Evolutionary conservation across 2,329 filamentous ascomycete genomes (phyloP).

Genomic region (Coniosporium tulheliwenetii): DNA sequence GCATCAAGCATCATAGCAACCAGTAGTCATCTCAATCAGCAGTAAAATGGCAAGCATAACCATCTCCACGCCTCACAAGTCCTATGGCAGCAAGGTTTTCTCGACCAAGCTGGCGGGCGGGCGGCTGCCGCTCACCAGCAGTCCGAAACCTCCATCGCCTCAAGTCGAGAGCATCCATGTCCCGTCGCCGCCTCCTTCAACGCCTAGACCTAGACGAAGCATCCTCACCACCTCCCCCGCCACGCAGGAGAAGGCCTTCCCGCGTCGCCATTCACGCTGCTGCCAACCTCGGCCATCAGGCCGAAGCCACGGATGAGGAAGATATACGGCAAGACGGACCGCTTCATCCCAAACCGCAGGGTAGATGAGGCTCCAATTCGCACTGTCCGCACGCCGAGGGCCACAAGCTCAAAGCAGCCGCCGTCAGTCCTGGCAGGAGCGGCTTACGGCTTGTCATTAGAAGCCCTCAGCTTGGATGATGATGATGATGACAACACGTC

Average conservation of each 20-base stretch:
- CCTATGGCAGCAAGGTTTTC: slow-evolving; percentile 74
- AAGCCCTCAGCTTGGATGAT: slow-evolving; percentile 63
- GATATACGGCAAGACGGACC: slow-evolving; percentile 59
- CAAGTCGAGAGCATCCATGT: slow-evolving; percentile 23
- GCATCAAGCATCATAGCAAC: too few species aligned
- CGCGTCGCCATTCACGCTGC: slow-evolving; percentile 61
- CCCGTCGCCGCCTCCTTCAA: slow-evolving; percentile 63
- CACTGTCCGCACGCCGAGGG: too few species aligned
- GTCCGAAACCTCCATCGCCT: slow-evolving; percentile 43
- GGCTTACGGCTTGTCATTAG: slow-evolving; percentile 44
- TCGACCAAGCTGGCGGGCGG: slow-evolving; percentile 84
- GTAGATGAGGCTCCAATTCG: too few species aligned
- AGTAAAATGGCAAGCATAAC: slow-evolving; percentile 62
- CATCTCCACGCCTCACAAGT: slow-evolving; percentile 87
- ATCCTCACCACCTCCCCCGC: slow-evolving; percentile 59
- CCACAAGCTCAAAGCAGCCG: too few species aligned
- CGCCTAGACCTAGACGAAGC: slow-evolving; percentile 35
- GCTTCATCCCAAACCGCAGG: slow-evolving; percentile 83
- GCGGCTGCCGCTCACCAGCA: slow-evolving; percentile 87
- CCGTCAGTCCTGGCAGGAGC: too few species aligned
- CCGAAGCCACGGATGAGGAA: slow-evolving; percentile 35
- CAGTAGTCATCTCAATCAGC: neutral
- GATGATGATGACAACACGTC: slow-evolving; percentile 42
- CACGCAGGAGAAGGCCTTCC: too few species aligned
- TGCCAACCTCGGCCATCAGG: slow-evolving; percentile 62